A percentile compares a stretch with the other conserved stretches of the same genome.
Evolutionary conservation across 139 green algal species (phyloP).

Genomic region (Micractinium conductrix): DNA sequence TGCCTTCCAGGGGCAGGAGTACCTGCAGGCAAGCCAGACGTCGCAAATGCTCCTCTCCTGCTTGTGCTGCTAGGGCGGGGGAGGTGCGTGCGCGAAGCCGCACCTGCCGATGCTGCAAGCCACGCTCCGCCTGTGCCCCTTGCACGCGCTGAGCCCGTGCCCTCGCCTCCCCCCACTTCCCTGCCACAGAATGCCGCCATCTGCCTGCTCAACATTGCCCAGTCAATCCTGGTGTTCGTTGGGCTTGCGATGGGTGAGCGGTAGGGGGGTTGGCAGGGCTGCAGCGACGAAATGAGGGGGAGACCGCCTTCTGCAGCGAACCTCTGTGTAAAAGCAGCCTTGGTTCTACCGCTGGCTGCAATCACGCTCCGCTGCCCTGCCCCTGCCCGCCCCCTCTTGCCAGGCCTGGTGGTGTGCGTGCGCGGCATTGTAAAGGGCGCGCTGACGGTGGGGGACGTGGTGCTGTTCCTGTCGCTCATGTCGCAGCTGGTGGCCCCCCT

Average conservation of each 20-base stretch:
- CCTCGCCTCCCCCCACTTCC: too few relatives aligned
- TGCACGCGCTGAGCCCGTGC: too few relatives aligned
- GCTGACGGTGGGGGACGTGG: constrained; percentile 83
- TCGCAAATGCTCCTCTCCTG: too few relatives aligned
- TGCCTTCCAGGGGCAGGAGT: constrained; percentile 74
- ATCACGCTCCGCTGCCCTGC: not conserved
- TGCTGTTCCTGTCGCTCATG: constrained; percentile 89
- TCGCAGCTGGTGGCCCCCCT: constrained; percentile 88
- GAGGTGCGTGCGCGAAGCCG: too few relatives aligned
- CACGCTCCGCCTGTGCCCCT: too few relatives aligned
- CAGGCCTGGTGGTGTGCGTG: constrained; percentile 71
- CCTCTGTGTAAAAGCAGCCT: not conserved
- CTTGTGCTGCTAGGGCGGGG: too few relatives aligned
- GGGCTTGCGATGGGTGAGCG: constrained; percentile 48
- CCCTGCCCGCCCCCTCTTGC: not conserved
- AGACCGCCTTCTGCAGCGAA: not conserved
- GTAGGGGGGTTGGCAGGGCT: not conserved
- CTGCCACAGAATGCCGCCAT: constrained; percentile 74
- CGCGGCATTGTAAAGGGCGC: constrained; percentile 51
- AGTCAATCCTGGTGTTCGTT: constrained; percentile 83
- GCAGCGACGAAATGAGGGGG: not conserved
- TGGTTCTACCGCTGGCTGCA: not conserved
- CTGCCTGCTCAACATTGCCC: constrained; percentile 83
- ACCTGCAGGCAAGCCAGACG: too few relatives aligned
- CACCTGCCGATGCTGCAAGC: too few relatives aligned